phyloP scores from a whole-genome alignment of 306 rosid genomes.

The Trichosanthes cucumerina region DNA sequence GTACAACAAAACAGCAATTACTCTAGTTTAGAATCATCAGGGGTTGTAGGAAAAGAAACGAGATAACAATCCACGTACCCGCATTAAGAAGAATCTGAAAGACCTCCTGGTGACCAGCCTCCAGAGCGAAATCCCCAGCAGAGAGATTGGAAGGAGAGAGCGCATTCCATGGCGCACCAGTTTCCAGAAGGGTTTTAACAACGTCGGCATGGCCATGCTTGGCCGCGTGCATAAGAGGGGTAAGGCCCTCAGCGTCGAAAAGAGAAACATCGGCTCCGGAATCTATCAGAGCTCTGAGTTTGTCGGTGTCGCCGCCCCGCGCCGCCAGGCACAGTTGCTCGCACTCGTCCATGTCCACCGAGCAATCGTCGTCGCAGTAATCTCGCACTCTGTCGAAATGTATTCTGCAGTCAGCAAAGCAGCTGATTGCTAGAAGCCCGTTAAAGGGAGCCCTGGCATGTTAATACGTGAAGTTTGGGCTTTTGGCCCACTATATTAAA shows the following conservation, averaged over 20 bases:
- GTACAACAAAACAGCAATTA: background rate
- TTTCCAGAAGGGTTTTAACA: conserved; percentile 45
- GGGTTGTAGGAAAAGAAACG: background rate
- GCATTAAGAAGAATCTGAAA: conserved; percentile 57
- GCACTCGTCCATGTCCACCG: conserved; percentile 33
- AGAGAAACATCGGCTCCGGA: conserved; percentile 52
- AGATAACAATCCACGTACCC: conserved; percentile 25
- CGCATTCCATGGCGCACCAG: conserved; percentile 95
- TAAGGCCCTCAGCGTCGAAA: conserved; percentile 61
- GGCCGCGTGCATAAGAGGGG: conserved; percentile 88
- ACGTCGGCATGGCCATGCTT: conserved; percentile 56
- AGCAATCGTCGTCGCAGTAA: background rate
- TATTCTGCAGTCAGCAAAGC: background rate
- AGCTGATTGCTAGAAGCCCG: background rate
- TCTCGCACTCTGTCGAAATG: background rate
- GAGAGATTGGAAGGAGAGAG: conserved; percentile 70
- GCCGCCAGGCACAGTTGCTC: conserved; percentile 64
- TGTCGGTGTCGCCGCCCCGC: conserved; percentile 39
- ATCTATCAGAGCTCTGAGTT: conserved; percentile 33
- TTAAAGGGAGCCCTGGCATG: background rate
- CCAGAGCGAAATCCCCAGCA: conserved; percentile 70
- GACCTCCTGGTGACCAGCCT: conserved; percentile 54
- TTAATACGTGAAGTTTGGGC: background rate
- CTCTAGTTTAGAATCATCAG: background rate
- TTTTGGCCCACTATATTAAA: background rate